These are phyloP conservation scores for Lactarius deliciosus DNA, from an alignment of 768 basidiomycete genomes.

Conservation along the genomic window DNA sequence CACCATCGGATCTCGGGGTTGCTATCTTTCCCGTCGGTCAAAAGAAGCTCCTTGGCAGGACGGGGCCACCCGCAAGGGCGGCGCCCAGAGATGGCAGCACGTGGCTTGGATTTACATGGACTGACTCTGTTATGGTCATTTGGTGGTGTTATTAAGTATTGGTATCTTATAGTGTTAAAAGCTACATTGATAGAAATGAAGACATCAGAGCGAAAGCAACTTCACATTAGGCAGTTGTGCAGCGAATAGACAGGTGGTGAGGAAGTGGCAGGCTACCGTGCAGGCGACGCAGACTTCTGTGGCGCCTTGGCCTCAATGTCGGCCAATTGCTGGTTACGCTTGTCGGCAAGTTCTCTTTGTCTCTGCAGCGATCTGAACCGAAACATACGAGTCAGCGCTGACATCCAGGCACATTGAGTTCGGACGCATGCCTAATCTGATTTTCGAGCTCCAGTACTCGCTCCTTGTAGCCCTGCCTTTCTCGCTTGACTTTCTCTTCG, in stretches of 20 bases:
- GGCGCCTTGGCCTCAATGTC: slow-evolving; percentile 42
- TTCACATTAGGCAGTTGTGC: slow-evolving; percentile 13
- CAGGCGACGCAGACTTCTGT: slow-evolving; percentile 18
- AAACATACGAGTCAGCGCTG: slow-evolving; percentile 10
- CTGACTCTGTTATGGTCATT: not conserved
- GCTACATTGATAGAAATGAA: slow-evolving; percentile 21
- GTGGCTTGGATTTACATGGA: not conserved
- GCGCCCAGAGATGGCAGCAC: no score
- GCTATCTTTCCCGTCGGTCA: not conserved
- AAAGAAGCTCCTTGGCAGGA: not conserved
- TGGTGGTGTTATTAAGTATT: slow-evolving; percentile 15
- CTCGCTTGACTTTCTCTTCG: slow-evolving; percentile 90
- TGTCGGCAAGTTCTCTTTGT: slow-evolving; percentile 77
- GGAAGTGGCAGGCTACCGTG: slow-evolving; percentile 9
- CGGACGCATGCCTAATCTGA: slow-evolving; percentile 58
- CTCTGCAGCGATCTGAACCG: slow-evolving; percentile 63
- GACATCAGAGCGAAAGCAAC: slow-evolving; percentile 15
- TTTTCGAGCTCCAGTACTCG: slow-evolving; percentile 68
- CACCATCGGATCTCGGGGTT: not conserved
- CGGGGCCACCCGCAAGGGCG: not conserved
- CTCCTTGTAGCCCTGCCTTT: slow-evolving; percentile 93
- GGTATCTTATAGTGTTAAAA: slow-evolving; percentile 18
- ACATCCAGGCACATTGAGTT: slow-evolving; percentile 10
- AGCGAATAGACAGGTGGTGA: not conserved
- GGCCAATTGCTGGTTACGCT: slow-evolving; percentile 60